phyloP scores from a whole-genome alignment of 2,329 filamentous ascomycete genomes.

The Penicillium hordei region DNA sequence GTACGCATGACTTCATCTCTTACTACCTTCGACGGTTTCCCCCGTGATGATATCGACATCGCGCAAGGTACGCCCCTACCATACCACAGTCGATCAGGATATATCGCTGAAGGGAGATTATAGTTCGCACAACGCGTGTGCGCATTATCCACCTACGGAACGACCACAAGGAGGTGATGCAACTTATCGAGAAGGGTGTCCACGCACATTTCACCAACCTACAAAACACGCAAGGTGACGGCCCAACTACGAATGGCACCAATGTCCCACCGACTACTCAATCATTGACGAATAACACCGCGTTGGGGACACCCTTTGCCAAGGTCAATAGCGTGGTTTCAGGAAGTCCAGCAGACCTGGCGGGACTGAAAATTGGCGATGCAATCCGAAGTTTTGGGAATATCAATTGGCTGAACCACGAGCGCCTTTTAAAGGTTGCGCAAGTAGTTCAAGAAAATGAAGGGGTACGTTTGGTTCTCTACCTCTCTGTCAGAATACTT shows the following conservation, averaged over 20 bases:
- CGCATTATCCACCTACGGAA: constrained; percentile 87
- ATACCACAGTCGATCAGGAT: neutral
- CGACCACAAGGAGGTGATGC: constrained; percentile 90
- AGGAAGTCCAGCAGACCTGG: constrained; percentile 76
- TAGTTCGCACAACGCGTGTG: constrained; percentile 88
- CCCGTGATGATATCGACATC: constrained; percentile 89
- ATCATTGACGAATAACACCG: constrained; percentile 26
- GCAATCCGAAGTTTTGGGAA: constrained; percentile 80
- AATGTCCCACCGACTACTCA: constrained; percentile 21
- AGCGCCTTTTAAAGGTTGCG: constrained; percentile 80
- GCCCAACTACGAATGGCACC: constrained; percentile 28
- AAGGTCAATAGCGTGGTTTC: constrained; percentile 81
- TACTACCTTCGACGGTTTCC: constrained; percentile 86
- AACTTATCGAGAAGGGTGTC: constrained; percentile 76
- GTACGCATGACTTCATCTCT: constrained; percentile 90
- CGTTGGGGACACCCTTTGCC: constrained; percentile 70
- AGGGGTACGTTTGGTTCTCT: constrained; percentile 60
- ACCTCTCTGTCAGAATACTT: neutral
- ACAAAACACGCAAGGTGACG: constrained; percentile 51
- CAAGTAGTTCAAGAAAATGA: constrained; percentile 87
- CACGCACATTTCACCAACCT: constrained; percentile 84
- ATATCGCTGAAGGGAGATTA: constrained; percentile 15
- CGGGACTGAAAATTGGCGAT: constrained; percentile 79
- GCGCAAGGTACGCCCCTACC: constrained; percentile 69
- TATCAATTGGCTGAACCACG: constrained; percentile 81